Evolutionary conservation across 805 yeast genomes (phyloP), one percentile per base, ranked within the genome.

Genomic region (Saturnispora quitensis): DNA sequence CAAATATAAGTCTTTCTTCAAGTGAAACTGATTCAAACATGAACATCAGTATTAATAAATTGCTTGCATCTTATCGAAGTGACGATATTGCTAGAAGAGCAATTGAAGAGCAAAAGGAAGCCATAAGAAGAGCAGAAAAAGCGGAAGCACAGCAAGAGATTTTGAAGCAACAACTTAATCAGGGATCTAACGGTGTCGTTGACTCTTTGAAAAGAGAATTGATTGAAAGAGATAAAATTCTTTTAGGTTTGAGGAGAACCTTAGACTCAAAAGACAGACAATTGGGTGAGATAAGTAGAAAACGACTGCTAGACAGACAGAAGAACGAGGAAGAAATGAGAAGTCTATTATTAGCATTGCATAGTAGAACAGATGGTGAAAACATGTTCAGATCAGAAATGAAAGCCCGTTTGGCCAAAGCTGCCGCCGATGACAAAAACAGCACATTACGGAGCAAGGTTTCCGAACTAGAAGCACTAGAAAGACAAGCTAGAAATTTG

Each of bases 81-180:
- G 97, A 91, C 64, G 95, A 88, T 50, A 82, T 84, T 68, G 95
- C 95, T 12, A 73, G 81, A 49, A 75, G 85, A 54, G 95, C 96
- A 62, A 72, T 56, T 57, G 67, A 53, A 64, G 77, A 74, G 53
- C 67, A 69, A n/a, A 71, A 67, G 47, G 70, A 64, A 22, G 72
- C 68, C 35, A 68, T 68, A 53, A 68, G 64, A 51, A 59, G 65
- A 15, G 72, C 70, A 7, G 69, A 67, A 17, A 73, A 71, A 55
- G 74, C 76, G 3, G 70, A 68, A 45, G 77, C 77, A 4, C 77
- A 74, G 58, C 59, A 68, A 22, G 71, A 67, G 44, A 55, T 58
- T 24, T 63, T 65, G 9, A 50, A 59, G 24, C 60, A 50, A 40
- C 61, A 63, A 53, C 59, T 59, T 43, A 63, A 67, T 53, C 65